Evolutionary conservation across 106 monocot genomes (phyloP), one percentile per base, ranked within the genome.

Genomic region (Triglochin maritima): DNA sequence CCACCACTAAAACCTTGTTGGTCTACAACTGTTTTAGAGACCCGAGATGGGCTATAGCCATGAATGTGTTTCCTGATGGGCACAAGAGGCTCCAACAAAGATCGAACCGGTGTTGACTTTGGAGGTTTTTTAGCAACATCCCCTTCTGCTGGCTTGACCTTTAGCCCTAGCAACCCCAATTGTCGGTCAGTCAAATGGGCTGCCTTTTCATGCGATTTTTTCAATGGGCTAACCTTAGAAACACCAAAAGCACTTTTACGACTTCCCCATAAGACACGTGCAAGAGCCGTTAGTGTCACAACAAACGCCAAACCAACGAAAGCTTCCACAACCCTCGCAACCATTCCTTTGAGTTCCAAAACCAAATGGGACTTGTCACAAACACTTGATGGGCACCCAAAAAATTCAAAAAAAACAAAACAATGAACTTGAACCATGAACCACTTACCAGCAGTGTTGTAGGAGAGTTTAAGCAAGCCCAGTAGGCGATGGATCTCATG

Each of bases 61-160:
- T 76, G 76, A 17, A 67, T 56, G 8, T 78, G 68, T 57, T 77
- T 86, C 57, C 88, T 74, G 4, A 96, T 77, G 9, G 96, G 96
- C 17, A 96, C 86, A 43, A 88, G 79, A 2, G 79, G 63, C 44
- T 95, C 83, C 3, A 65, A 57, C 45, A 14, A 50, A 54, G 76
- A 62, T 1, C 59, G 44, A 17, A 61, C 17, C 17, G 79, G 55
- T 66, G 46, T 77, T 4, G 80, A 59, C 52, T 76, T 83, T 10
- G 80, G 77, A 3, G 79, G 78, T 60, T 68, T 81, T 57, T 79
- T 86, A 43, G 62, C 6, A 44, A 66, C 71, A 49, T 47, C 17
- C 42, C 44, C 60, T 13, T 72, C 85, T 9, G 65, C 4, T 11
- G 56, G 47, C 73, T 65, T 81, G 61, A 42, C 47, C 63, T 81